Percentiles rank a stretch among this genome's conserved stretches.
Evolutionary conservation across 495 filamentous ascomycete species (phyloP).

Genomic region (Halenospora varia): DNA sequence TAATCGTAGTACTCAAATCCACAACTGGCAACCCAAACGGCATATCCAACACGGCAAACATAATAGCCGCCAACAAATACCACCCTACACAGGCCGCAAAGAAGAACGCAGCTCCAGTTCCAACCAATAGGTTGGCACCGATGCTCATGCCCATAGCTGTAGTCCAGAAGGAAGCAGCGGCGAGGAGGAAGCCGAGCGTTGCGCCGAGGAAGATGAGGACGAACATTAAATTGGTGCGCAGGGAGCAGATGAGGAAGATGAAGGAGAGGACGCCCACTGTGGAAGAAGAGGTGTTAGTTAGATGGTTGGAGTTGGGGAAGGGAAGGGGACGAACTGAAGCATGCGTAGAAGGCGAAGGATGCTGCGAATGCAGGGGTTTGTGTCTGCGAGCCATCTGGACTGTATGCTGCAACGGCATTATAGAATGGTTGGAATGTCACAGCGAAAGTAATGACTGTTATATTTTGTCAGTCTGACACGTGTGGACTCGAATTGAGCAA

Average conservation of each 20-base stretch:
- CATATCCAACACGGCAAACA: constrained; percentile 56
- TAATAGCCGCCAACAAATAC: constrained; percentile 58
- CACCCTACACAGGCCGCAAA: constrained; percentile 52
- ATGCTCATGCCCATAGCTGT: constrained; percentile 32
- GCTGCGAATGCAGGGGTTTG: constrained; percentile 1
- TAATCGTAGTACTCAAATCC: constrained; percentile 44
- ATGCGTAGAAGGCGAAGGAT: constrained; percentile 42
- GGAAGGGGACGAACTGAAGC: no score
- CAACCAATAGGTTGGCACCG: constrained; percentile 26
- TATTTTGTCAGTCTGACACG: neutral
- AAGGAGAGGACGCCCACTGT: constrained; percentile 58
- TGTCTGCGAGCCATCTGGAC: neutral
- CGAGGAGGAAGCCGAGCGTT: constrained; percentile 49
- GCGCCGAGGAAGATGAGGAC: constrained; percentile 60
- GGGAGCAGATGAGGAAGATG: constrained; percentile 60
- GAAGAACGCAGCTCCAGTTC: constrained; percentile 47
- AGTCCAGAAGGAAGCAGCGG: constrained; percentile 55
- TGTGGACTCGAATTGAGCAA: no score
- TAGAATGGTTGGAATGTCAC: constrained; percentile 52
- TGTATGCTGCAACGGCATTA: constrained; percentile 33
- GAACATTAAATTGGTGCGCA: constrained; percentile 67
- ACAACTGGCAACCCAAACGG: constrained; percentile 54
- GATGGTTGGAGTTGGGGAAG: no score
- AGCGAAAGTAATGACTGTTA: constrained; percentile 45
- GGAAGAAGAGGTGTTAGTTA: no score